Percentiles rank a stretch among this genome's conserved stretches.
Conservation (phyloP, 106 monocot species). For the Acanthochlamys bracteata region DNA sequence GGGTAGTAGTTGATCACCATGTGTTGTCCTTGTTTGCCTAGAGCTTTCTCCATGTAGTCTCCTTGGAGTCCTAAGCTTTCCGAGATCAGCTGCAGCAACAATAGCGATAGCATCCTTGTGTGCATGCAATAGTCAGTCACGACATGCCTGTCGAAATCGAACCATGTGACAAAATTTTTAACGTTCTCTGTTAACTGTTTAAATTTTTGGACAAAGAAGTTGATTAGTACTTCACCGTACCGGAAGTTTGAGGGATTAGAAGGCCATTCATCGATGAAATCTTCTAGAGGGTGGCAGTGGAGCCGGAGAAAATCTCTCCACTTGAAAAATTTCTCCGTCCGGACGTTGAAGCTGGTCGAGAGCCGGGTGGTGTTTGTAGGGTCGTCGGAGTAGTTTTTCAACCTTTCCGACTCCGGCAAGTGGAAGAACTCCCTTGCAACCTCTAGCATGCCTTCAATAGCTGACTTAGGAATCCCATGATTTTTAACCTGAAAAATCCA, state of each 20-base stretch:
- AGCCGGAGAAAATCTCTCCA: constrained; percentile 14
- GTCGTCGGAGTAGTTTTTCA: constrained; percentile 10
- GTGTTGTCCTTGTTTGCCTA: constrained; percentile 61
- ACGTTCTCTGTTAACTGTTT: background rate
- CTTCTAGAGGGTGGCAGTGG: constrained; percentile 10
- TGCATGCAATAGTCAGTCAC: constrained; percentile 35
- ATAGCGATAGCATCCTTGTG: constrained; percentile 27
- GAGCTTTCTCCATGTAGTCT: constrained; percentile 39
- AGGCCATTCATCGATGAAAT: constrained; percentile 6
- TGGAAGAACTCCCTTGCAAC: constrained; percentile 2
- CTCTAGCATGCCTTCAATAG: background rate
- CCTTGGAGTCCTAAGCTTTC: constrained; percentile 54
- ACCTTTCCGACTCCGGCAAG: constrained; percentile 3
- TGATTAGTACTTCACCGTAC: background rate
- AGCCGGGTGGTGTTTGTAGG: background rate
- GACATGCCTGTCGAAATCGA: constrained; percentile 27
- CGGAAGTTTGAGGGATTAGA: constrained; percentile 21
- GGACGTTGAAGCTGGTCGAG: constrained; percentile 10
- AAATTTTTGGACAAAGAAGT: background rate
- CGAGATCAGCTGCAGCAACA: constrained; percentile 38
- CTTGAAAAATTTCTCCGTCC: constrained; percentile 1
- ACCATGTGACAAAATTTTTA: background rate
- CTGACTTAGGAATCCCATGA: background rate
- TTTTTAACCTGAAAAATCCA: background rate
- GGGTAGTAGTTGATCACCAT: constrained; percentile 88